Percentiles rank a stretch among this genome's conserved stretches.
These are phyloP conservation scores for Sporisorium reilianum DNA, from an alignment of 1,284 basidiomycete species.

Conservation along the genomic window DNA sequence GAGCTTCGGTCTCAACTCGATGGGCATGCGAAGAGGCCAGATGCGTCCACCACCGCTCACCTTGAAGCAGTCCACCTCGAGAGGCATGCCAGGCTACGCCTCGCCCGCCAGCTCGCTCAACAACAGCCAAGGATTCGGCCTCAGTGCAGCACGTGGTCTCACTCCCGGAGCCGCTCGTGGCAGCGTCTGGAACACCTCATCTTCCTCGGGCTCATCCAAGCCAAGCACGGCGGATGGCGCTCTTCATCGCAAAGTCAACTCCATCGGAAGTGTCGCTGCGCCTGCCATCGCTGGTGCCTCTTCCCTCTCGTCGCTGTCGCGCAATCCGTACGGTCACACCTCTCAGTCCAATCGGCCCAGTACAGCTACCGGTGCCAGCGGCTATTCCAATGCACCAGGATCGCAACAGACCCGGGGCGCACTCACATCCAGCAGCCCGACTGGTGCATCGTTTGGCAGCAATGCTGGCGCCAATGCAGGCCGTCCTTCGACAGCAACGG, in stretches of 20 bases:
- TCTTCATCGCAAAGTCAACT: constrained; percentile 55
- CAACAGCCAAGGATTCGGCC: constrained; percentile 53
- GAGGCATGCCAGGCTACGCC: constrained; percentile 48
- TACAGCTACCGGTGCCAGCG: constrained; percentile 56
- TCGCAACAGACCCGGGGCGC: constrained; percentile 14
- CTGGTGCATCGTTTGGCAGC: constrained; percentile 28
- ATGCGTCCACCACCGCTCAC: constrained; percentile 50
- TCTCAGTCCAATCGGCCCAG: constrained; percentile 41
- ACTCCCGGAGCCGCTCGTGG: constrained; percentile 44
- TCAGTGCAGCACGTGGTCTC: constrained; percentile 53
- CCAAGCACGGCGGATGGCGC: constrained; percentile 27
- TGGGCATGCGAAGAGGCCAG: constrained; percentile 45
- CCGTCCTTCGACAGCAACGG: constrained; percentile 51
- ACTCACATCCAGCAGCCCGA: constrained; percentile 39
- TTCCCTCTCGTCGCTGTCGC: constrained; percentile 9
- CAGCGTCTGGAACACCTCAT: constrained; percentile 29
- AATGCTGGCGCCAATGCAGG: constrained; percentile 5
- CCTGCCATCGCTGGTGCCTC: constrained; percentile 31
- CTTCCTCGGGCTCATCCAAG: constrained; percentile 28
- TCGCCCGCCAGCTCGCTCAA: constrained; percentile 44
- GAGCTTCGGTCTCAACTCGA: constrained; percentile 32
- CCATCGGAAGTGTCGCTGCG: constrained; percentile 38
- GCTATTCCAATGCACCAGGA: constrained; percentile 15
- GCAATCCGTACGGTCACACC: constrained; percentile 20
- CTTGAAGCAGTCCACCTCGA: constrained; percentile 42